Conservation (phyloP, 495 filamentous ascomycete genomes). For the Xylaria venustula region DNA sequence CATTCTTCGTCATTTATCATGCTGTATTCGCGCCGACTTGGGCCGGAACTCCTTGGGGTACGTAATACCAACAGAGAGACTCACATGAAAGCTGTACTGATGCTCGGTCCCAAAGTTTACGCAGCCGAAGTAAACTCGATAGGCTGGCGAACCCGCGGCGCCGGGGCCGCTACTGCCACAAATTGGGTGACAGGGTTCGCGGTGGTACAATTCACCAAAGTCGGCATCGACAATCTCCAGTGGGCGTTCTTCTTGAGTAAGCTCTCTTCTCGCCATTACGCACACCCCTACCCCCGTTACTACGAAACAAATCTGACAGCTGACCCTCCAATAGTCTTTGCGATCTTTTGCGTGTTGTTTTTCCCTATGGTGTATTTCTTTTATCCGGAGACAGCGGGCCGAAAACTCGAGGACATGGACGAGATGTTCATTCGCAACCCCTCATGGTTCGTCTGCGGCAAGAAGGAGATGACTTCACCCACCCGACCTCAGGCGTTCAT, state of each 20-base stretch:
- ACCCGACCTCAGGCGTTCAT: conserved; percentile 25
- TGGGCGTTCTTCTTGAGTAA: conserved; percentile 35
- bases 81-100: no score
- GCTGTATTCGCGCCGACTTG: conserved; percentile 31
- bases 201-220: conserved; percentile 36
- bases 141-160: conserved; percentile 37
- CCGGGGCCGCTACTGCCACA: conserved; percentile 35
- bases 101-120: conserved; percentile 15
- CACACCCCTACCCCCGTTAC: no score
- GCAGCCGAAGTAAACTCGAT: conserved; percentile 37
- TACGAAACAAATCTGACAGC: not conserved
- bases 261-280: not conserved
- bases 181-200: conserved; percentile 40
- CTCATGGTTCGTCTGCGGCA: conserved; percentile 31
- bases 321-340: conserved; percentile 23
- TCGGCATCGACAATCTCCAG: conserved; percentile 28
- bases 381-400: conserved; percentile 34
- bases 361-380: conserved; percentile 32
- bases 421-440: conserved; percentile 35
- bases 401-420: conserved; percentile 38
- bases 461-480: conserved; percentile 27
- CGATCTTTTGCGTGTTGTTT: conserved; percentile 22
- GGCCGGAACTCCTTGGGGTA: conserved; percentile 29
- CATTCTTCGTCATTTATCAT: conserved; percentile 35
- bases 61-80: no score